Evolutionary conservation across 768 basidiomycete genomes (phyloP).

Genomic region (Cystofilobasidium macerans): DNA sequence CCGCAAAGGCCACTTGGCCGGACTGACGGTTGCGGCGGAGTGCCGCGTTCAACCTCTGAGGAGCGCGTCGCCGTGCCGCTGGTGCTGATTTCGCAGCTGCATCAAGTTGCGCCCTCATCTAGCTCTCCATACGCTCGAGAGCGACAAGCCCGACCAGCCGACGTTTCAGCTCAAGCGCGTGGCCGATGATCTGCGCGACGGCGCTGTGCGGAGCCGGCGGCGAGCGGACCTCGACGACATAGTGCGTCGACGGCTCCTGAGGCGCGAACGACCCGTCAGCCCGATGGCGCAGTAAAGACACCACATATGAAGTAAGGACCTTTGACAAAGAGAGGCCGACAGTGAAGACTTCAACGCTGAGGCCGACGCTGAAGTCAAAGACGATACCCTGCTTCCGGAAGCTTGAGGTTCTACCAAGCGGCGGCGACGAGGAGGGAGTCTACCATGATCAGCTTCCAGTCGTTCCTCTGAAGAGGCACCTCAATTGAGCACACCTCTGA

Average conservation of each 20-base stretch:
- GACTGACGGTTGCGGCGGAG: too few relatives aligned
- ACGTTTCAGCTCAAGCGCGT: constrained; percentile 12
- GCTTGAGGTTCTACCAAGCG: neutral
- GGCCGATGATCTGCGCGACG: neutral
- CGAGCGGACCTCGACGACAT: constrained; percentile 14
- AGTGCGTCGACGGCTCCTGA: neutral
- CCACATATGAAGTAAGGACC: too few relatives aligned
- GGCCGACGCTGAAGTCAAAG: constrained; percentile 1
- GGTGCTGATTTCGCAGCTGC: too few relatives aligned
- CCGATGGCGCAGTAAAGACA: too few relatives aligned
- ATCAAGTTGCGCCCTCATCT: too few relatives aligned
- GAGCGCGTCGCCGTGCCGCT: too few relatives aligned
- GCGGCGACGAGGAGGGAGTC: too few relatives aligned
- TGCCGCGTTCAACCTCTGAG: too few relatives aligned
- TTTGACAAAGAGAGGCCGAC: too few relatives aligned
- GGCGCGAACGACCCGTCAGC: neutral
- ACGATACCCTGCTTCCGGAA: constrained; percentile 12
- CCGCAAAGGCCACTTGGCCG: too few relatives aligned
- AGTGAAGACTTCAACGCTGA: constrained; percentile 19
- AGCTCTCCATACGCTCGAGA: constrained; percentile 8
- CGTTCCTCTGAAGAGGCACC: too few relatives aligned
- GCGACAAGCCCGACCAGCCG: constrained; percentile 15
- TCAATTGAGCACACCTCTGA: neutral
- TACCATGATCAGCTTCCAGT: neutral
- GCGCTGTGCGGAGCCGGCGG: constrained; percentile 5